Evolutionary conservation across 768 basidiomycete species (phyloP), one percentile per base, ranked within the genome.

Genomic region (Russula vinacea): DNA sequence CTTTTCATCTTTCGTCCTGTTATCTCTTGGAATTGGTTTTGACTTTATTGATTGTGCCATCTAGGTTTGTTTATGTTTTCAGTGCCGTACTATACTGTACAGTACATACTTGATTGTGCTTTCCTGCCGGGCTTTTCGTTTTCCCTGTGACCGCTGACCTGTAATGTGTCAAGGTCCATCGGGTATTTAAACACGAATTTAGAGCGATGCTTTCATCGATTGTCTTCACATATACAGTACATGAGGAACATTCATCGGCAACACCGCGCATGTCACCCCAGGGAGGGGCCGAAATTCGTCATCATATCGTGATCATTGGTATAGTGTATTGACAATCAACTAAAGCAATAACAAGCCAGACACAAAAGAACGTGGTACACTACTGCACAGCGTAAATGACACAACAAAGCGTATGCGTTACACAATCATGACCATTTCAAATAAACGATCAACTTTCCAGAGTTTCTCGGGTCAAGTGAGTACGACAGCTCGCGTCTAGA

Each of bases 371-470:
- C 17, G 22, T 50, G 49, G 26, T 50, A 50, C 49, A 50, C 33
- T 53, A 53, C 19, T 22, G 2, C 33, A 5, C 33, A n/a, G n/a
- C n/a, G n/a, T n/a, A 53, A 50, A 53, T 53, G 19, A 53, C 10
- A 42, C 55, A 32, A 56, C 55, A 47, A 49, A 29, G 45, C 6
- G 6, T 37, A 55, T 37, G 47, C 14, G 24, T 42, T n/a, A n/a
- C 29, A 16, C 24, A 9, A 9, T 19, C 13, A 40, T 47, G 10
- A 44, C 10, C 35, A 10, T 10, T 29, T 0, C 39, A 56, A n/a
- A 19, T 40, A 26, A 56, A 65, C 58, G 35, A 60, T 26, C 17
- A 65, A 29, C 53, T 40, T 40, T n/a, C 64, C 64, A 33, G 44
- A 10, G 22, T 65, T 60, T 24, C 11, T 26, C 5, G 64, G 49